Percentiles rank a stretch among this genome's conserved stretches.
These are phyloP conservation scores for Notholithocarpus densiflorus DNA, from an alignment of 306 rosid species.

Conservation along the genomic window DNA sequence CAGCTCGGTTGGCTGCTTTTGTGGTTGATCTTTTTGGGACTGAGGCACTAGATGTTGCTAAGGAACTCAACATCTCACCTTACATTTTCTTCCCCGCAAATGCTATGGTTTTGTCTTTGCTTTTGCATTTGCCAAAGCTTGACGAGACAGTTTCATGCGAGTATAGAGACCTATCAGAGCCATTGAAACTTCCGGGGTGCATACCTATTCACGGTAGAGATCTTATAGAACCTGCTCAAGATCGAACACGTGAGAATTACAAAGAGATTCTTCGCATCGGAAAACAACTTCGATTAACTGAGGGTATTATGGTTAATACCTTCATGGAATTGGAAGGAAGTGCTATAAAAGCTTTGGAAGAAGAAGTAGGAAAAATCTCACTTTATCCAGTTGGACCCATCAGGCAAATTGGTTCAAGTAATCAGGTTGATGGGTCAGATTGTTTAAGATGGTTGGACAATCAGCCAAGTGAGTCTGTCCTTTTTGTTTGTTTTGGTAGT, in stretches of 20 bases:
- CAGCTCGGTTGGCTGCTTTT: background rate
- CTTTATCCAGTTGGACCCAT: conserved; percentile 36
- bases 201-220: conserved; percentile 23
- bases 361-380: background rate
- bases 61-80: conserved; percentile 20
- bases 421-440: background rate
- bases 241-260: conserved; percentile 17
- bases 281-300: background rate
- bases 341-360: background rate
- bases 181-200: conserved; percentile 33
- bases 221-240: conserved; percentile 23
- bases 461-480: conserved; percentile 26
- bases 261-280: conserved; percentile 9
- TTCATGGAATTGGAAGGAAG: conserved; percentile 21
- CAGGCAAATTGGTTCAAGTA: conserved; percentile 1
- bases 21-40: conserved; percentile 12
- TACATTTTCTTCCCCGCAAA: conserved; percentile 33
- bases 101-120: conserved; percentile 10
- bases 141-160: conserved; percentile 26
- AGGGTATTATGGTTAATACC: conserved; percentile 33
- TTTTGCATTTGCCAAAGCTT: conserved; percentile 5
- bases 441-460: conserved; percentile 34
- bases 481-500: conserved; percentile 39
- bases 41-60: conserved; percentile 22
- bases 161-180: conserved; percentile 12